Evolutionary conservation across 768 basidiomycete genomes (phyloP).

Genomic region (Leucocoprinus birnbaumii): DNA sequence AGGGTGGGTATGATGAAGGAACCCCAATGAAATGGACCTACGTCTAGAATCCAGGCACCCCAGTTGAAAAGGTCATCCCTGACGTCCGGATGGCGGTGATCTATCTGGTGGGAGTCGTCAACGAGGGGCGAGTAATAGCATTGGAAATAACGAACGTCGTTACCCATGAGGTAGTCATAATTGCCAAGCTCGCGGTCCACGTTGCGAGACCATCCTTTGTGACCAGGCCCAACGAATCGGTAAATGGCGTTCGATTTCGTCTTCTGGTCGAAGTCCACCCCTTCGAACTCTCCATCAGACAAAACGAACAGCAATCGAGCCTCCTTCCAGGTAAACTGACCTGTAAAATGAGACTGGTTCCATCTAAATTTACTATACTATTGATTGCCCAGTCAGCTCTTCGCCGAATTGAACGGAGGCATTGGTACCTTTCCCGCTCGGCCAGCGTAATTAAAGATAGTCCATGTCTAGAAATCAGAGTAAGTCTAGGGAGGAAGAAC

Average conservation of each 20-base stretch:
- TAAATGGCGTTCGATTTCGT: constrained; percentile 64
- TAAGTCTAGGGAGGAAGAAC: background rate
- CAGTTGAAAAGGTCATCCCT: constrained; percentile 70
- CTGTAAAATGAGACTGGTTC: constrained; percentile 79
- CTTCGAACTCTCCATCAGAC: constrained; percentile 28
- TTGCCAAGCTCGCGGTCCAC: constrained; percentile 88
- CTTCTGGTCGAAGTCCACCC: constrained; percentile 82
- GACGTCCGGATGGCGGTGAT: constrained; percentile 81
- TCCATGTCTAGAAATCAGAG: constrained; percentile 63
- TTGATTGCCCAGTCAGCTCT: background rate
- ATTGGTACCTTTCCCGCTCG: constrained; percentile 60
- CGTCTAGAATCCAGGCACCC: constrained; percentile 74
- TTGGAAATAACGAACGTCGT: constrained; percentile 45
- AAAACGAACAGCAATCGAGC: too few species aligned
- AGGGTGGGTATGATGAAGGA: background rate
- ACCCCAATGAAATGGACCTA: constrained; percentile 11
- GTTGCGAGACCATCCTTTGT: constrained; percentile 77
- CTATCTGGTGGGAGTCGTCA: constrained; percentile 50
- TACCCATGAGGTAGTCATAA: constrained; percentile 80
- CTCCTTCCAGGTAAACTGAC: constrained; percentile 32
- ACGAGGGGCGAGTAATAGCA: background rate
- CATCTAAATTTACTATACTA: constrained; percentile 69
- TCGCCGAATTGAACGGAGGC: background rate
- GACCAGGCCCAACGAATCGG: constrained; percentile 62
- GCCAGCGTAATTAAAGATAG: constrained; percentile 82